These are phyloP conservation scores for Apiospora aurea DNA, from an alignment of 2,329 filamentous ascomycete genomes.

Conservation along the genomic window DNA sequence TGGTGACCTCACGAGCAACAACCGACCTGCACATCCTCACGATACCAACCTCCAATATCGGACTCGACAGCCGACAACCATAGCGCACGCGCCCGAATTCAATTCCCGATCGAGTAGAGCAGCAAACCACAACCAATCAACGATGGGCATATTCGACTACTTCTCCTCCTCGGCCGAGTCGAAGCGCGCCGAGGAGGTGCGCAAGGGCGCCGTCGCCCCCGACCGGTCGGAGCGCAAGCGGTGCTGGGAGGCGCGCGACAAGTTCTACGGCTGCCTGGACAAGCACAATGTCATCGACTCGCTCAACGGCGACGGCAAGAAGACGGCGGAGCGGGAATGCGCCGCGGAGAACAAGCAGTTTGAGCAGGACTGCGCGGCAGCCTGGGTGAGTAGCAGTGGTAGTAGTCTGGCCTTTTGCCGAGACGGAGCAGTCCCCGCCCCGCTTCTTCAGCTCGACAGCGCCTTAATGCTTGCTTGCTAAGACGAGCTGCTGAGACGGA, in stretches of 20 bases:
- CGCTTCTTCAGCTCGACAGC: not conserved
- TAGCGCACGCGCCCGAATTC: not conserved
- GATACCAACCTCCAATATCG: not conserved
- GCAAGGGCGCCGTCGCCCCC: constrained; percentile 73
- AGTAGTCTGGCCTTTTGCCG: not conserved
- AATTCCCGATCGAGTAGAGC: not conserved
- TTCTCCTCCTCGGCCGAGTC: constrained; percentile 48
- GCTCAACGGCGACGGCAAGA: constrained; percentile 60
- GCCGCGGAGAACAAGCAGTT: constrained; percentile 69
- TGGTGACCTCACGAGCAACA: not conserved
- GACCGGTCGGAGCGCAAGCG: constrained; percentile 79
- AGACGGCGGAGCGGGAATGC: constrained; percentile 64
- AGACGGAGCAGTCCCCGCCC: no score
- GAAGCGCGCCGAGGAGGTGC: constrained; percentile 61
- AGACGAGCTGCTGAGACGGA: not conserved
- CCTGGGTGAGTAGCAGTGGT: constrained; percentile 74
- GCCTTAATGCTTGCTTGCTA: constrained; percentile 22
- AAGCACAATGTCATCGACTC: constrained; percentile 82
- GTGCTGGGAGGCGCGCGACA: constrained; percentile 91
- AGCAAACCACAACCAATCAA: not conserved
- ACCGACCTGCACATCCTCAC: not conserved
- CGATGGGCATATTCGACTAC: constrained; percentile 59
- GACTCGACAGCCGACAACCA: not conserved
- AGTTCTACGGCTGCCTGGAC: constrained; percentile 89
- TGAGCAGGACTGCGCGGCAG: constrained; percentile 83